Conservation (phyloP, 2,329 filamentous ascomycete species). For the Pochonia chlamydosporia region DNA sequence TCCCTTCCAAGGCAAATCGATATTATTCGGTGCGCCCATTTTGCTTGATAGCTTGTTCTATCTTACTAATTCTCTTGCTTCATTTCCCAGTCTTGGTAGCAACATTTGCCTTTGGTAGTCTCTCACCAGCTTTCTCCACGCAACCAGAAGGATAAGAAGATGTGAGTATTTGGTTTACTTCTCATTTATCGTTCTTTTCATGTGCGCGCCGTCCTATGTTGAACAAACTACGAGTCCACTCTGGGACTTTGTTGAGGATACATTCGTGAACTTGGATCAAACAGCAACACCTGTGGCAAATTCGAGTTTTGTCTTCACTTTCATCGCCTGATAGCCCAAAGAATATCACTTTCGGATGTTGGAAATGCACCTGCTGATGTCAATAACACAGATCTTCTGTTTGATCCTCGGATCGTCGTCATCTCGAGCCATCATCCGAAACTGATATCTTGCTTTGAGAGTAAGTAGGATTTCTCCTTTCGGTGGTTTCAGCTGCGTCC, state of each 20-base stretch:
- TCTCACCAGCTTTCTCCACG: constrained; percentile 22
- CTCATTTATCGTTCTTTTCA: no score
- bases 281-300: neutral
- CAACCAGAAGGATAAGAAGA: constrained; percentile 19
- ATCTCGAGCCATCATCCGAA: constrained; percentile 23
- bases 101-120: constrained; percentile 34
- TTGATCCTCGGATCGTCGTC: constrained; percentile 21
- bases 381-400: constrained; percentile 8
- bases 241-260: no score
- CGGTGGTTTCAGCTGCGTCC: no score
- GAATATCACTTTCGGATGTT: neutral
- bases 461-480: constrained; percentile 8
- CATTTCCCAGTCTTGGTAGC: constrained; percentile 47
- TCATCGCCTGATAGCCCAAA: neutral
- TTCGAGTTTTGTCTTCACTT: neutral
- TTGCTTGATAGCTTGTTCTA: constrained; percentile 56
- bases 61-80: constrained; percentile 56
- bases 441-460: constrained; percentile 27
- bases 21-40: constrained; percentile 35
- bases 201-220: no score
- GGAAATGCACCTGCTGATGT: neutral
- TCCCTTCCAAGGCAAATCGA: constrained; percentile 18
- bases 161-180: constrained; percentile 16
- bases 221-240: no score
- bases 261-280: neutral